These are phyloP conservation scores for Ophiostoma novo-ulmi DNA, from an alignment of 2,329 filamentous ascomycete genomes.

Conservation along the genomic window DNA sequence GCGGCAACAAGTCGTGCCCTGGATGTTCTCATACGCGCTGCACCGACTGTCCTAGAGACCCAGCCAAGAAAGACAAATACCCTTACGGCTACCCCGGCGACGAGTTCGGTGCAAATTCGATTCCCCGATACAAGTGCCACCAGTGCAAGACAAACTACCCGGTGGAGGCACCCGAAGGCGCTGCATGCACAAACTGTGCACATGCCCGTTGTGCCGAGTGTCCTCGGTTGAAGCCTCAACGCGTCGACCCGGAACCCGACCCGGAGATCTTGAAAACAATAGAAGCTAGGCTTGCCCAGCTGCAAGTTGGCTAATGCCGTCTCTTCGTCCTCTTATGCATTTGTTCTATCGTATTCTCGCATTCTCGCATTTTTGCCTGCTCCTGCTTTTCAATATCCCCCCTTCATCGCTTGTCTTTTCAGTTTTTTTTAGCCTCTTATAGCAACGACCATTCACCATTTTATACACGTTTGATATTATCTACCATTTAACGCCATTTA, in stretches of 20 bases:
- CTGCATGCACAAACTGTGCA: constrained; percentile 55
- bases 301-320: constrained; percentile 35
- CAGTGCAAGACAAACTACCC: constrained; percentile 57
- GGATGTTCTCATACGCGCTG: constrained; percentile 69
- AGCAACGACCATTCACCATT: background rate
- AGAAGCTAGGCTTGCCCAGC: constrained; percentile 48
- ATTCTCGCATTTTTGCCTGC: background rate
- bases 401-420: background rate
- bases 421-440: background rate
- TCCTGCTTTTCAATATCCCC: background rate
- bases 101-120: constrained; percentile 48
- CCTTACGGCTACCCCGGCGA: constrained; percentile 67
- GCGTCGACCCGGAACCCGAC: constrained; percentile 57
- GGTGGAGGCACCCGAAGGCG: constrained; percentile 45
- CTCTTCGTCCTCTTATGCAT: background rate
- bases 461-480: background rate
- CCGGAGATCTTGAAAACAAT: constrained; percentile 55
- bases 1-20: constrained; percentile 57
- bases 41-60: constrained; percentile 73
- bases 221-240: constrained; percentile 53
- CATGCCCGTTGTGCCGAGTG: constrained; percentile 57
- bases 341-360: background rate
- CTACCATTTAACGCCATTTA: background rate
- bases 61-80: constrained; percentile 64
- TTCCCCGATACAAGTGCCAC: constrained; percentile 56